A percentile compares a stretch with the other conserved stretches of the same genome.
These are phyloP conservation scores for Curvularia lunata DNA, from an alignment of 2,329 filamentous ascomycete genomes.

Conservation along the genomic window DNA sequence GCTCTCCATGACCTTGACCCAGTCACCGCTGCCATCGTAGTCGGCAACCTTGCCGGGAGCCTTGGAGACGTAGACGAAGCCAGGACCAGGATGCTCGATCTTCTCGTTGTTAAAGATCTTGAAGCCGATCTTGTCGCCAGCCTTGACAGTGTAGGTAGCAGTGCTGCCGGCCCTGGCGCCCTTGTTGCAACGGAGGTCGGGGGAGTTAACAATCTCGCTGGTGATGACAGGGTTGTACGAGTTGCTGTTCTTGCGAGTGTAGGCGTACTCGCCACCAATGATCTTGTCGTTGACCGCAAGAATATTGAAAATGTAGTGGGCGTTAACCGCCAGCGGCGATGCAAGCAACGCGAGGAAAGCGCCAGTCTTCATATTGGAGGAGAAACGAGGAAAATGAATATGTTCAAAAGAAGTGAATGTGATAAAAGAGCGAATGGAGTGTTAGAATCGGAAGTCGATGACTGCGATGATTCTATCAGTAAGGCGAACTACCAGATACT, in stretches of 20 bases:
- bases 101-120: conserved; percentile 59
- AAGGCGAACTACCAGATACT: conserved; percentile 4
- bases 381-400: conserved; percentile 12
- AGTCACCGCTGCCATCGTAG: conserved; percentile 68
- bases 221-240: conserved; percentile 42
- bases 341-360: conserved; percentile 36
- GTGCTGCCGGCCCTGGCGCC: conserved; percentile 44
- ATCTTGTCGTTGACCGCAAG: conserved; percentile 43
- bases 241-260: conserved; percentile 47
- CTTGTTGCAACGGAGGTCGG: conserved; percentile 47
- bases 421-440: conserved; percentile 12
- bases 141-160: conserved; percentile 46
- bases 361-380: conserved; percentile 39
- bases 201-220: conserved; percentile 41
- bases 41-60: conserved; percentile 70
- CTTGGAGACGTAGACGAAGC: conserved; percentile 50
- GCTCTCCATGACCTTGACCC: conserved; percentile 46
- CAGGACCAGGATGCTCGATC: conserved; percentile 52
- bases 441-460: conserved; percentile 14
- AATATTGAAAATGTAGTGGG: conserved; percentile 49
- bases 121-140: conserved; percentile 59
- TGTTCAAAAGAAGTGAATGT: conserved; percentile 18
- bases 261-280: conserved; percentile 44
- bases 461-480: conserved; percentile 9
- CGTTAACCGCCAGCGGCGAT: conserved; percentile 33